Evolutionary conservation across 2,329 filamentous ascomycete genomes (phyloP).

Genomic region (Penicillium sumatraense): DNA sequence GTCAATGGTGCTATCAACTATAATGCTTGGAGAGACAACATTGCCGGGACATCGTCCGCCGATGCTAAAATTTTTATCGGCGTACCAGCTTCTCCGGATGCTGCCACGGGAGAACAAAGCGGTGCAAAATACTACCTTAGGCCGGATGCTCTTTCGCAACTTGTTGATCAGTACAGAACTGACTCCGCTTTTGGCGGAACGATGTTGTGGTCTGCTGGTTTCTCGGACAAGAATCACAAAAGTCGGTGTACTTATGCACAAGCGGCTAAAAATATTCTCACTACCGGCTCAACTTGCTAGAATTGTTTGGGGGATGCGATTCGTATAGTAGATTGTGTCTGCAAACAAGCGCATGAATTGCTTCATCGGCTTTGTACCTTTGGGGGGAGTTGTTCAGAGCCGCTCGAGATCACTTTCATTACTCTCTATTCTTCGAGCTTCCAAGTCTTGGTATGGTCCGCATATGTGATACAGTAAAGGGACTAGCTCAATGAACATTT

Average conservation of each 20-base stretch:
- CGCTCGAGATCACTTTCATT: too few relatives aligned
- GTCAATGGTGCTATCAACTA: constrained; percentile 31
- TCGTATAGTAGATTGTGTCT: too few relatives aligned
- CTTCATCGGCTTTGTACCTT: too few relatives aligned
- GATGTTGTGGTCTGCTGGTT: constrained; percentile 50
- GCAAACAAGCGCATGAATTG: too few relatives aligned
- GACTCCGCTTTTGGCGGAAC: constrained; percentile 22
- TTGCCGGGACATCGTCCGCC: constrained; percentile 24
- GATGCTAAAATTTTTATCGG: constrained; percentile 28
- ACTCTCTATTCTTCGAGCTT: too few relatives aligned
- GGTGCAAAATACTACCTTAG: constrained; percentile 23
- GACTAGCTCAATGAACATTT: too few relatives aligned
- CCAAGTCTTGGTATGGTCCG: too few relatives aligned
- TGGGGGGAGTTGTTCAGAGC: too few relatives aligned
- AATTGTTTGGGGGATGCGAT: too few relatives aligned
- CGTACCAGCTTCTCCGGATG: constrained; percentile 32
- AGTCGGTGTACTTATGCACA: constrained; percentile 51
- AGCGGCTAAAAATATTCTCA: constrained; percentile 43
- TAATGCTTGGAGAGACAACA: constrained; percentile 25
- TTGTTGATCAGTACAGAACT: constrained; percentile 15
- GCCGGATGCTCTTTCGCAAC: constrained; percentile 14
- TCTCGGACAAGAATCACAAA: constrained; percentile 41
- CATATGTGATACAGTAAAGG: too few relatives aligned
- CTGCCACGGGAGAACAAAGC: constrained; percentile 36
- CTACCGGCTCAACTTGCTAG: constrained; percentile 35